Evolutionary conservation across 495 filamentous ascomycete genomes (phyloP).

Genomic region (Recurvomyces mirabilis): DNA sequence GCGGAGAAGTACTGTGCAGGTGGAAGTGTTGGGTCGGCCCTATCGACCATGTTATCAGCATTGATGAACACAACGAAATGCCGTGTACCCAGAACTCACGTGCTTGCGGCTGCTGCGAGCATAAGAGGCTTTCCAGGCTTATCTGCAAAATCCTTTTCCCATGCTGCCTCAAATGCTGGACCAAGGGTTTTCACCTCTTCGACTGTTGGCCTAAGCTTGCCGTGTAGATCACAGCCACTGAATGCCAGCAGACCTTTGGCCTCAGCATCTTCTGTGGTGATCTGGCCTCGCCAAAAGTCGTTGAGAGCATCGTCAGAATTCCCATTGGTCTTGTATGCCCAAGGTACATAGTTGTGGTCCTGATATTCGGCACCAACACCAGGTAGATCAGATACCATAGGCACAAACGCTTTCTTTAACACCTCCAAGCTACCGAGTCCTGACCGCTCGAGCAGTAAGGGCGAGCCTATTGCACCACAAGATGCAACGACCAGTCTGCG

Average conservation of each 20-base stretch:
- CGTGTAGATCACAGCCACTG: constrained; percentile 37
- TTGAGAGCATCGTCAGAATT: constrained; percentile 16
- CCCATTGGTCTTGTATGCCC: constrained; percentile 17
- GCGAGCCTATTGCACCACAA: constrained; percentile 24
- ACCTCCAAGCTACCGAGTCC: constrained; percentile 21
- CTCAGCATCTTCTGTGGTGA: constrained; percentile 23
- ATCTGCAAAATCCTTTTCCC: constrained; percentile 18
- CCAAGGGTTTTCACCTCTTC: constrained; percentile 21
- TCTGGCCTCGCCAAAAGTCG: constrained; percentile 25
- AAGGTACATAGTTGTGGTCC: constrained; percentile 20
- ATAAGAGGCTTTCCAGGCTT: constrained; percentile 17
- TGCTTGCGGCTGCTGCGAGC: constrained; percentile 9
- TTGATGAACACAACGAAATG: too few relatives aligned
- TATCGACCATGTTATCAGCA: too few relatives aligned
- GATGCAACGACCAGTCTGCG: constrained; percentile 26
- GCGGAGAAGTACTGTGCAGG: constrained; percentile 32
- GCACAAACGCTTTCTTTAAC: constrained; percentile 11
- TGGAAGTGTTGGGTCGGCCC: constrained; percentile 22
- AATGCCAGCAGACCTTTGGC: constrained; percentile 31
- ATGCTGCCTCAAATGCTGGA: constrained; percentile 17
- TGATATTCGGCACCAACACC: constrained; percentile 24
- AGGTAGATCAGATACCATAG: constrained; percentile 13
- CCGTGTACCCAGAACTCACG: too few relatives aligned
- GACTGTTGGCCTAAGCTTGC: constrained; percentile 19
- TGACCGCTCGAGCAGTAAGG: constrained; percentile 25